These are phyloP conservation scores for Sutorius eximius DNA, from an alignment of 1,284 basidiomycete genomes.

Conservation along the genomic window DNA sequence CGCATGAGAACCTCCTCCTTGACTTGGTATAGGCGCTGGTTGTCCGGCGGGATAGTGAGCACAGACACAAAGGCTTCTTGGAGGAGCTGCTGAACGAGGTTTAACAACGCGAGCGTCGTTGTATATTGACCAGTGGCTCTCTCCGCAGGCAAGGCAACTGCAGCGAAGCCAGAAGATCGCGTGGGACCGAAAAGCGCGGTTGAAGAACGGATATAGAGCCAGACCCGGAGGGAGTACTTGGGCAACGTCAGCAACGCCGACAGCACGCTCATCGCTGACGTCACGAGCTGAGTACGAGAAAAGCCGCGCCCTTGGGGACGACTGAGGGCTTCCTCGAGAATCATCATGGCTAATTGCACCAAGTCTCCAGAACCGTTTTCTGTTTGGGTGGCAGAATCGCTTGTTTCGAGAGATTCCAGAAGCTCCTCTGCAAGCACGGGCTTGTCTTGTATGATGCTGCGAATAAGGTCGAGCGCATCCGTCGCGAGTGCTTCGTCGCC, in stretches of 20 bases:
- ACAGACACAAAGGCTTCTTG: slow-evolving; percentile 67
- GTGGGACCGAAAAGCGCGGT: slow-evolving; percentile 70
- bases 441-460: slow-evolving; percentile 72
- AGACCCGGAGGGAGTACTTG: slow-evolving; percentile 74
- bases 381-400: slow-evolving; percentile 14
- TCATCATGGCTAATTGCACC: slow-evolving; percentile 77
- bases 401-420: slow-evolving; percentile 62
- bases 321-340: slow-evolving; percentile 79
- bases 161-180: slow-evolving; percentile 52
- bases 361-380: slow-evolving; percentile 47
- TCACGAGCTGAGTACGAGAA: slow-evolving; percentile 65
- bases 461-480: slow-evolving; percentile 76
- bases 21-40: slow-evolving; percentile 59
- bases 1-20: slow-evolving; percentile 83
- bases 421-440: slow-evolving; percentile 62
- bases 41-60: slow-evolving; percentile 52
- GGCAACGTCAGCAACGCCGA: slow-evolving; percentile 75
- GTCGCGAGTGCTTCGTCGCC: slow-evolving; percentile 65
- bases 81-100: slow-evolving; percentile 75
- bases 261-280: slow-evolving; percentile 78
- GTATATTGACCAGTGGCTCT: slow-evolving; percentile 72
- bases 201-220: slow-evolving; percentile 83
- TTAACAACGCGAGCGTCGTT: slow-evolving; percentile 76
- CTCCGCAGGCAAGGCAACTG: slow-evolving; percentile 70
- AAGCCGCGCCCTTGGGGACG: slow-evolving; percentile 49